A percentile compares a stretch with the other conserved stretches of the same genome.
These are phyloP conservation scores for Apiotrichum laibachii DNA, from an alignment of 1,284 basidiomycete genomes.

Conservation along the genomic window DNA sequence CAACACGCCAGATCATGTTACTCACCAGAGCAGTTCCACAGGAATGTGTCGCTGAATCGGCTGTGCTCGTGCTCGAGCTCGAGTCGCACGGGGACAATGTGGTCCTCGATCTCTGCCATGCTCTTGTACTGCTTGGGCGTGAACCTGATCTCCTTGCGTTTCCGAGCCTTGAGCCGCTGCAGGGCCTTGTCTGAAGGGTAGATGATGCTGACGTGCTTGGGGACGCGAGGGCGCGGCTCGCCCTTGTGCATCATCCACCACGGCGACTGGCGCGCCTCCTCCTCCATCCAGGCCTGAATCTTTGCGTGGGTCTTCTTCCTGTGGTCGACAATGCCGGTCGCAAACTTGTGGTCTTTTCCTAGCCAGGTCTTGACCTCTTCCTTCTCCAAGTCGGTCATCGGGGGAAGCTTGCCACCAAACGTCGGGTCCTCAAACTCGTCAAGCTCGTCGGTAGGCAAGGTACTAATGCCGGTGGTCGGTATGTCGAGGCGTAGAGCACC, in stretches of 20 bases:
- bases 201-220: constrained; percentile 62
- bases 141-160: constrained; percentile 59
- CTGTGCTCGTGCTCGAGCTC: constrained; percentile 89
- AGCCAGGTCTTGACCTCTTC: constrained; percentile 58
- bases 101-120: constrained; percentile 48
- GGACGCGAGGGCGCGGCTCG: constrained; percentile 18
- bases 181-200: constrained; percentile 58
- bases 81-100: constrained; percentile 84
- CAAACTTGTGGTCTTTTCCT: constrained; percentile 56
- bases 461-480: constrained; percentile 62
- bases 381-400: constrained; percentile 57
- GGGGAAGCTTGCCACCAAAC: constrained; percentile 57
- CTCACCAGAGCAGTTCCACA: constrained; percentile 91
- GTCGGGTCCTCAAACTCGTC: constrained; percentile 53
- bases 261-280: constrained; percentile 54
- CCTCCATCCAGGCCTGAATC: constrained; percentile 47
- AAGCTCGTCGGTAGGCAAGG: constrained; percentile 59
- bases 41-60: constrained; percentile 91
- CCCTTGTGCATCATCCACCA: constrained; percentile 46
- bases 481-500: constrained; percentile 57
- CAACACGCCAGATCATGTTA: constrained; percentile 5
- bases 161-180: constrained; percentile 53
- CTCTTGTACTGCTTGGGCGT: constrained; percentile 47
- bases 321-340: constrained; percentile 38
- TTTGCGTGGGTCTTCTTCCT: constrained; percentile 38